Evolutionary conservation across 176 grass and related monocot species (phyloP).

Genomic region (Aegilops bicornis): DNA sequence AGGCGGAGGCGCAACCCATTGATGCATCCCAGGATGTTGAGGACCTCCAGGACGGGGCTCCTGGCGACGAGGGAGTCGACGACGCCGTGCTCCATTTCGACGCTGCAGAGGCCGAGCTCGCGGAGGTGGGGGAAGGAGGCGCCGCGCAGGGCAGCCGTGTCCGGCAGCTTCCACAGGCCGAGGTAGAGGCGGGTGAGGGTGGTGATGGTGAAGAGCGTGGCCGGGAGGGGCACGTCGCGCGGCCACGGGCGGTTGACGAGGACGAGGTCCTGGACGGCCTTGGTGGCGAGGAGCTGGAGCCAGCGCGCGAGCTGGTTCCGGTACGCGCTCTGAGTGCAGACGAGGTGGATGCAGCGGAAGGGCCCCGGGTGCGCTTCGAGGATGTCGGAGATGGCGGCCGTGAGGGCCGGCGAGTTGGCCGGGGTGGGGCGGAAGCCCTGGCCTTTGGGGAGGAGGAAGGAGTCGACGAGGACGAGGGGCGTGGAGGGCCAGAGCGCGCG

Average conservation of each 20-base stretch:
- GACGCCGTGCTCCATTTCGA: neutral
- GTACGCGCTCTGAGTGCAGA: too few species aligned
- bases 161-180: too few species aligned
- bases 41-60: conserved; percentile 18
- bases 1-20: neutral
- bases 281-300: conserved; percentile 2
- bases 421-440: neutral
- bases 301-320: neutral
- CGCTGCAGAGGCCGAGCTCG: neutral
- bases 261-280: neutral
- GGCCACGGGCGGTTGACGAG: neutral
- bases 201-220: too few species aligned
- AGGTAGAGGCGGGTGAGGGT: too few species aligned
- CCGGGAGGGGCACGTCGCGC: too few species aligned
- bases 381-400: neutral
- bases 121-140: neutral
- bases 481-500: neutral
- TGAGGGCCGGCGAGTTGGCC: neutral
- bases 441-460: neutral
- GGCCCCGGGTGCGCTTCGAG: neutral
- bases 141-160: neutral
- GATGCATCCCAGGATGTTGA: neutral
- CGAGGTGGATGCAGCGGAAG: too few species aligned
- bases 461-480: conserved; percentile 2
- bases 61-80: conserved; percentile 1